These are phyloP conservation scores for Botrytis galanthina DNA, from an alignment of 2,329 filamentous ascomycete species.

Conservation along the genomic window DNA sequence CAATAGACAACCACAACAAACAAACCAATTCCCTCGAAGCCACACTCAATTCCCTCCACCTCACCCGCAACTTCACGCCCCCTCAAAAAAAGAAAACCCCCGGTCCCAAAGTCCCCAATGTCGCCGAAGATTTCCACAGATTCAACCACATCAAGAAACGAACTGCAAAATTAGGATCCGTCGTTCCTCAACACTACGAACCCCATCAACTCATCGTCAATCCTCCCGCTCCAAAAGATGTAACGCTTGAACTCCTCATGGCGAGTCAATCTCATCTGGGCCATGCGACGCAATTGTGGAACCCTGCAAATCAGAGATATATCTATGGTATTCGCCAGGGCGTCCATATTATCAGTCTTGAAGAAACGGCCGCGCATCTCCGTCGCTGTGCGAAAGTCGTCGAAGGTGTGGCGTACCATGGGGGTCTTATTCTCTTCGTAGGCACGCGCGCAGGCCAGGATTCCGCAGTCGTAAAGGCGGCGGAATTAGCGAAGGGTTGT, in stretches of 20 bases:
- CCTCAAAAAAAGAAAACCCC: background rate
- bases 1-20: slow-evolving; percentile 21
- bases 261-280: slow-evolving; percentile 86
- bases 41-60: slow-evolving; percentile 27
- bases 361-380: slow-evolving; percentile 83
- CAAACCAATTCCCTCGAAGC: slow-evolving; percentile 30
- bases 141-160: slow-evolving; percentile 43
- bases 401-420: slow-evolving; percentile 76
- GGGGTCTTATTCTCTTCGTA: slow-evolving; percentile 85
- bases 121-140: slow-evolving; percentile 30
- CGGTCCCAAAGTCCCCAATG: background rate
- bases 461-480: slow-evolving; percentile 75
- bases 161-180: slow-evolving; percentile 50
- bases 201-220: slow-evolving; percentile 65
- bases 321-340: slow-evolving; percentile 88
- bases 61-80: slow-evolving; percentile 27
- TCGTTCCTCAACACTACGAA: slow-evolving; percentile 56
- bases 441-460: slow-evolving; percentile 83
- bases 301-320: slow-evolving; percentile 89
- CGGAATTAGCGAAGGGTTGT: slow-evolving; percentile 72
- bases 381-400: slow-evolving; percentile 92
- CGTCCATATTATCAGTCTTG: slow-evolving; percentile 90
- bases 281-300: slow-evolving; percentile 88
- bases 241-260: slow-evolving; percentile 88
- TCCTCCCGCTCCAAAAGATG: slow-evolving; percentile 73